Evolutionary conservation across 2,329 filamentous ascomycete species (phyloP).

Genomic region (Plenodomus biglobosus): DNA sequence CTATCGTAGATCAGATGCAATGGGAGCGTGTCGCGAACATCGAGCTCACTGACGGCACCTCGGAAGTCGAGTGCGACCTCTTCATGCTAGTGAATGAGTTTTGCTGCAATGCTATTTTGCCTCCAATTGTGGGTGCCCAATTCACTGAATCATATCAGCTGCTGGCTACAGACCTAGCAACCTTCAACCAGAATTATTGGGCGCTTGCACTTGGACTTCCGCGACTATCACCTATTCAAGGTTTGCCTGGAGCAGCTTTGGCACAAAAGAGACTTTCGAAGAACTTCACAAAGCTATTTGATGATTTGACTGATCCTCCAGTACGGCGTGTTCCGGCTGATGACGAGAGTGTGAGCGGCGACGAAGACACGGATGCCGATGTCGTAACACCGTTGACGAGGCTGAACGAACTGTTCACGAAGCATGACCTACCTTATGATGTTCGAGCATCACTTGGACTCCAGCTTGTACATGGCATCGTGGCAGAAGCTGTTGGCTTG

Average conservation of each 20-base stretch:
- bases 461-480: slow-evolving; percentile 31
- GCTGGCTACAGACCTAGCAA: slow-evolving; percentile 56
- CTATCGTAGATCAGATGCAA: slow-evolving; percentile 61
- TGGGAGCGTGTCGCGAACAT: slow-evolving; percentile 62
- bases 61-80: slow-evolving; percentile 52
- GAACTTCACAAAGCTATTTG: slow-evolving; percentile 31
- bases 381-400: slow-evolving; percentile 33
- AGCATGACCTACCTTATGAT: slow-evolving; percentile 29
- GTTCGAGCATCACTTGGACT: slow-evolving; percentile 36
- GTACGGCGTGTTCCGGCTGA: slow-evolving; percentile 32
- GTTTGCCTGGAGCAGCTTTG: slow-evolving; percentile 38
- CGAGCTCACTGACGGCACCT: slow-evolving; percentile 45
- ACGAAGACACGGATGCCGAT: slow-evolving; percentile 40
- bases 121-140: slow-evolving; percentile 54
- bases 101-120: slow-evolving; percentile 54
- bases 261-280: slow-evolving; percentile 37
- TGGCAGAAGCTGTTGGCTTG: slow-evolving; percentile 34
- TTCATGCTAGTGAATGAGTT: slow-evolving; percentile 58
- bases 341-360: slow-evolving; percentile 39
- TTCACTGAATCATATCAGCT: slow-evolving; percentile 51
- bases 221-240: slow-evolving; percentile 57
- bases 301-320: slow-evolving; percentile 32
- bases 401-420: slow-evolving; percentile 35
- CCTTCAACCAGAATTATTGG: slow-evolving; percentile 57
- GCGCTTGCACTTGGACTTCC: slow-evolving; percentile 59